Evolutionary conservation across 805 yeast genomes (phyloP).

Genomic region (Kregervanrija pseudodelftensis): DNA sequence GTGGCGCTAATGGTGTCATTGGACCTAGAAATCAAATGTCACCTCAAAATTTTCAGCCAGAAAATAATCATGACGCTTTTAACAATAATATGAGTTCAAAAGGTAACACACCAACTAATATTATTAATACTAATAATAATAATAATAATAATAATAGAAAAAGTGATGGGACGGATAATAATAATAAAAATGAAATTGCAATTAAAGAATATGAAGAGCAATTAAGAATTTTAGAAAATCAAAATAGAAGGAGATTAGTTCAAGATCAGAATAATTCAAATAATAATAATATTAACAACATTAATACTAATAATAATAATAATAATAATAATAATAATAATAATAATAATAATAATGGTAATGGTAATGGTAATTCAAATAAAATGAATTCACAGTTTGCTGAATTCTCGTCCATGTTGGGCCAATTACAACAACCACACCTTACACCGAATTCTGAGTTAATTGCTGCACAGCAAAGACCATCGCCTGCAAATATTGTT

Average conservation of each 20-base stretch:
- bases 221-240: slow-evolving; percentile 64
- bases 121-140: no score
- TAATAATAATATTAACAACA: neutral
- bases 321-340: slow-evolving; percentile 3
- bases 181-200: slow-evolving; percentile 37
- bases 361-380: neutral
- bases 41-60: no score
- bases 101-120: no score
- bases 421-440: slow-evolving; percentile 9
- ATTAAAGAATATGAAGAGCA: slow-evolving; percentile 80
- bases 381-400: slow-evolving; percentile 11
- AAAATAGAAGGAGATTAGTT: slow-evolving; percentile 59
- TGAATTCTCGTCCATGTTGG: slow-evolving; percentile 14
- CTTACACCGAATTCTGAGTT: slow-evolving; percentile 4
- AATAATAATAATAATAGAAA: slow-evolving; percentile 1
- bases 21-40: no score
- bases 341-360: slow-evolving; percentile 12
- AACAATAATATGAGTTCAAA: no score
- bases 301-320: slow-evolving; percentile 8
- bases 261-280: slow-evolving; percentile 11
- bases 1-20: no score
- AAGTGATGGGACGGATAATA: slow-evolving; percentile 11
- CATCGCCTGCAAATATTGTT: slow-evolving; percentile 12
- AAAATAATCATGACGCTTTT: no score
- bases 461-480: slow-evolving; percentile 11